A percentile compares a stretch with the other conserved stretches of the same genome.
Conservation (phyloP, 345 rosid species). For the Heritiera fomes region DNA sequence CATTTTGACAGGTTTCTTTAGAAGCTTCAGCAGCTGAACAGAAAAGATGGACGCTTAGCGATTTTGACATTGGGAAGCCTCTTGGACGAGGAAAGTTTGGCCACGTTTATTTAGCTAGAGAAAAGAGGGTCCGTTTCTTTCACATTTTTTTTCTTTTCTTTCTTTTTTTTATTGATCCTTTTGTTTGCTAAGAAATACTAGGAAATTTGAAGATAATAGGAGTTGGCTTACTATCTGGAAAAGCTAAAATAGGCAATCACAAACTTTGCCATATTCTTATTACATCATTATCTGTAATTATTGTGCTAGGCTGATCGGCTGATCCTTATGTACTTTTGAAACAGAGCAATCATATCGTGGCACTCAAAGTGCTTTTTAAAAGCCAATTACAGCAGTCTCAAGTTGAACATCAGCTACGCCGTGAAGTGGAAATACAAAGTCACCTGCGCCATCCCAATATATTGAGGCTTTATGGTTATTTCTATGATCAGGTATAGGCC, state of each 20-base stretch:
- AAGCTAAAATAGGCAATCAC: neutral
- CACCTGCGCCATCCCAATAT: constrained; percentile 93
- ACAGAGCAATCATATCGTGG: constrained; percentile 96
- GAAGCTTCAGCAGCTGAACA: constrained; percentile 55
- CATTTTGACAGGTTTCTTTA: constrained; percentile 52
- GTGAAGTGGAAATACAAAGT: constrained; percentile 98
- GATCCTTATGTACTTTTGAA: neutral
- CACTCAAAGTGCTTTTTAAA: constrained; percentile 91
- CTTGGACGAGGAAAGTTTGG: constrained; percentile 97
- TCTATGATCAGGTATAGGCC: constrained; percentile 79
- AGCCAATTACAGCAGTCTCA: constrained; percentile 94
- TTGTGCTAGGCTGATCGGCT: neutral
- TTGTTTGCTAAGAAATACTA: neutral
- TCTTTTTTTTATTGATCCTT: neutral
- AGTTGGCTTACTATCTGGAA: neutral
- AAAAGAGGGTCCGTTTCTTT: constrained; percentile 65
- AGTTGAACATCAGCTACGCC: constrained; percentile 93
- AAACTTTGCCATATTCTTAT: neutral
- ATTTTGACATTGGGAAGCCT: constrained; percentile 94
- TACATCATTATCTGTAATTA: neutral
- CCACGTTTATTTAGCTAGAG: constrained; percentile 91
- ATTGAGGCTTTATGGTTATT: constrained; percentile 87
- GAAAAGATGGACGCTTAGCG: constrained; percentile 76
- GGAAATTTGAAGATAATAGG: neutral
- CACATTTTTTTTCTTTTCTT: too few species aligned